Base-by-base conservation (phyloP, 164 flowering plant genomes). In the Akebia trifoliata region DNA sequence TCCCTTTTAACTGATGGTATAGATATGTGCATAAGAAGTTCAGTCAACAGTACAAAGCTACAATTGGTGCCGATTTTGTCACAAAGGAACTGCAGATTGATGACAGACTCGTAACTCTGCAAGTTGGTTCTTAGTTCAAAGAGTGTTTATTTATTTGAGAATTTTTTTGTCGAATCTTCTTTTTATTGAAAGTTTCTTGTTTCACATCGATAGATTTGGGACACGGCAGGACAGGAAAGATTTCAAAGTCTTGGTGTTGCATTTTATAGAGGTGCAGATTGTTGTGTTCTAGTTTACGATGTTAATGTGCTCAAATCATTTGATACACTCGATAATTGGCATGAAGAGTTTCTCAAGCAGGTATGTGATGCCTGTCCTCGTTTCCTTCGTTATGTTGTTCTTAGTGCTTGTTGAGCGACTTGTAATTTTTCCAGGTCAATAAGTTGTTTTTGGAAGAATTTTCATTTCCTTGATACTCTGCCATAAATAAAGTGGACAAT, bases 181-280 rank as follows among this genome's bases (percentile, higher is more conserved):
- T 26, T 58, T 35, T 6, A 29, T 37, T 45, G 28, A 17, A n/a
- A n/a, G n/a, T n/a, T n/a, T n/a, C 43, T 25, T 35, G 15, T 30
- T 55, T 37, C n/a, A 36, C 30, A 30, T 39, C 3, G 22, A 20
- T 17, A 91, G 97, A 80, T 91, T 63, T 91, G 97, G 97, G 97
- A 91, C 73, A 91, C 97, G 14, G 97, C 97, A 32, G 97, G 97
- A 45, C 97, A 91, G 63, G 96, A 91, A 73, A 79, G 97, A 60
- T 91, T 91, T 66, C 95, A 90, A 76, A 87, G 94, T 74, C 95
- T 87, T 39, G 97, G 97, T 20, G 97, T 86, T 71, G 94, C 97
- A 44, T 91, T 87, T 61, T 87, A 87, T 54, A 70, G 96, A 68
- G 97, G 97, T 20, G 97, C 97, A 29, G 96, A 91, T 81, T 91